These are phyloP conservation scores for Podaxis pistillaris DNA, from an alignment of 768 basidiomycete genomes.

Conservation along the genomic window DNA sequence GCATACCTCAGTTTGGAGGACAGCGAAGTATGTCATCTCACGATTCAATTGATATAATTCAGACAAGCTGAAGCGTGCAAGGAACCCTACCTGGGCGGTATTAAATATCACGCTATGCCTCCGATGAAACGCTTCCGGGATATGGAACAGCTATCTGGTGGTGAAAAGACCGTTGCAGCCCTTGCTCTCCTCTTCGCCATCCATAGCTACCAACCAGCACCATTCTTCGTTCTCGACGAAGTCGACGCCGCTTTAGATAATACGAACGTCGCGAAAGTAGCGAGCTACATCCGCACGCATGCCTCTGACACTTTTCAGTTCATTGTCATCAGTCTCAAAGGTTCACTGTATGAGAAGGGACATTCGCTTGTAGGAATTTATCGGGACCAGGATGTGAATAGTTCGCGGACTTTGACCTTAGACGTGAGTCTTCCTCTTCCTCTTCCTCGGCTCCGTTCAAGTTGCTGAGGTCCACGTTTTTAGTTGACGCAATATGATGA, in stretches of 20 bases:
- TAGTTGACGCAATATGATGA: conserved; percentile 67
- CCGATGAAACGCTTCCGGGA: conserved; percentile 99
- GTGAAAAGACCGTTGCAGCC: conserved; percentile 98
- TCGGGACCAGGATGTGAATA: conserved; percentile 91
- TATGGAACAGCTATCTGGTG: conserved; percentile 98
- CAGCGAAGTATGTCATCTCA: conserved; percentile 63
- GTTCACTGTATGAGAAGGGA: conserved; percentile 87
- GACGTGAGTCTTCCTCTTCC: conserved; percentile 56
- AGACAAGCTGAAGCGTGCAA: conserved; percentile 14
- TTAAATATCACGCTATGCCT: conserved; percentile 99
- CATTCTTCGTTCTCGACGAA: conserved; percentile 98
- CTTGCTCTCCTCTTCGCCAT: conserved; percentile 96
- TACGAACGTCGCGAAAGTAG: conserved; percentile 96
- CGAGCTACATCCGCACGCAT: conserved; percentile 86
- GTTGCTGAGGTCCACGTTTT: not conserved
- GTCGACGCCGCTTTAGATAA: conserved; percentile 98
- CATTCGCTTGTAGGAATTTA: conserved; percentile 92
- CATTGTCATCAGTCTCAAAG: conserved; percentile 96
- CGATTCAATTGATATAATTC: not conserved
- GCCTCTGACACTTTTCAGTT: conserved; percentile 90
- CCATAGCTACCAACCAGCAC: conserved; percentile 95
- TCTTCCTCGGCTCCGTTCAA: not conserved
- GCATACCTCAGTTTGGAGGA: conserved; percentile 97
- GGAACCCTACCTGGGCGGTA: conserved; percentile 47
- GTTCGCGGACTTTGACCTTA: conserved; percentile 86